Evolutionary conservation across 2,329 filamentous ascomycete genomes (phyloP).

Genomic region (Cladophialophora chaetospira): DNA sequence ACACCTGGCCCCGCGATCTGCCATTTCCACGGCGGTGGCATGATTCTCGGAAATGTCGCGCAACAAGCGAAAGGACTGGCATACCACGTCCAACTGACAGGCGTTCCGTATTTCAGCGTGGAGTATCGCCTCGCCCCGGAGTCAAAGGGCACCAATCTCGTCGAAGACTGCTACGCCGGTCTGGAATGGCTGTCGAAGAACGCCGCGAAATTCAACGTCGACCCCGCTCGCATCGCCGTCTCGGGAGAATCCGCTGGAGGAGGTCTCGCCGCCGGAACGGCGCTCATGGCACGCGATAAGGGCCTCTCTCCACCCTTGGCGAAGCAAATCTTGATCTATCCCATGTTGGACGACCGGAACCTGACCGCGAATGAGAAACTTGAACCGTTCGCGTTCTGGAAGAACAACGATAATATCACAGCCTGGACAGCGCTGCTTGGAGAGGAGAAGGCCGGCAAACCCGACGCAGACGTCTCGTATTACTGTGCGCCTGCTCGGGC

Average conservation of each 20-base stretch:
- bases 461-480: conserved; percentile 36
- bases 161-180: conserved; percentile 36
- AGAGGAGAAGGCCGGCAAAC: conserved; percentile 15
- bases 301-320: conserved; percentile 37
- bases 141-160: conserved; percentile 30
- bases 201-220: conserved; percentile 44
- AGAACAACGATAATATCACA: conserved; percentile 42
- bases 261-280: conserved; percentile 43
- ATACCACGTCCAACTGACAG: conserved; percentile 26
- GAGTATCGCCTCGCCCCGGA: conserved; percentile 36
- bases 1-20: conserved; percentile 34
- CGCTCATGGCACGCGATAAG: conserved; percentile 44
- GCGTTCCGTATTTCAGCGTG: conserved; percentile 35
- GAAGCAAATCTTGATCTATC: conserved; percentile 50
- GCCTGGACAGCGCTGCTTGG: conserved; percentile 47
- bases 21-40: conserved; percentile 36
- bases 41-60: conserved; percentile 30
- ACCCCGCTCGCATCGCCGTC: conserved; percentile 44
- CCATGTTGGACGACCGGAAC: conserved; percentile 52
- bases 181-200: conserved; percentile 46
- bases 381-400: conserved; percentile 42
- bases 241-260: conserved; percentile 50
- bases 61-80: conserved; percentile 24
- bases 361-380: conserved; percentile 38
- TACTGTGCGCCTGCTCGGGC: conserved; percentile 45